Evolutionary conservation across 2,329 filamentous ascomycete genomes (phyloP).

Genomic region (Penicillium sp.): DNA sequence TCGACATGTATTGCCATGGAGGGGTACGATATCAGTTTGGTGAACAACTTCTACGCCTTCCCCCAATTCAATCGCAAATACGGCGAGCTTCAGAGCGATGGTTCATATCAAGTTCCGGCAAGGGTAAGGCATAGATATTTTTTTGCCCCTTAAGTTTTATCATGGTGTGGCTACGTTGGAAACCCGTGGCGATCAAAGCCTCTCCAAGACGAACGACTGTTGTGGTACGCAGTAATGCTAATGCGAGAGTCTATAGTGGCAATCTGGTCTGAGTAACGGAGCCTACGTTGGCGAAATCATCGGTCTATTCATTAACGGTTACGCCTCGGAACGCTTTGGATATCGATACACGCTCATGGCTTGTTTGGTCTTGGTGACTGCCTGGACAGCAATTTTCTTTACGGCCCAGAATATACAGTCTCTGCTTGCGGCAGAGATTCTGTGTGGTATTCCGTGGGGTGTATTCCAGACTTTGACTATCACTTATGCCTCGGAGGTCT

Average conservation of each 20-base stretch:
- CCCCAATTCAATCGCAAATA: slow-evolving; percentile 48
- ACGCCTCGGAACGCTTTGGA: slow-evolving; percentile 56
- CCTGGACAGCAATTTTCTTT: slow-evolving; percentile 57
- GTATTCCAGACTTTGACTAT: slow-evolving; percentile 56
- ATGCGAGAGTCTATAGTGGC: slow-evolving; percentile 41
- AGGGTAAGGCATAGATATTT: slow-evolving; percentile 32
- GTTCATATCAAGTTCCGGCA: slow-evolving; percentile 45
- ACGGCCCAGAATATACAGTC: slow-evolving; percentile 53
- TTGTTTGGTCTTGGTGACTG: slow-evolving; percentile 51
- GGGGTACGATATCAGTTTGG: slow-evolving; percentile 79
- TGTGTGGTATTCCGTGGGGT: slow-evolving; percentile 57
- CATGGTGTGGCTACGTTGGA: neutral
- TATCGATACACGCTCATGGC: slow-evolving; percentile 57
- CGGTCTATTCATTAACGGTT: slow-evolving; percentile 57
- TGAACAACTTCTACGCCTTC: slow-evolving; percentile 75
- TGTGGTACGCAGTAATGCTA: slow-evolving; percentile 11
- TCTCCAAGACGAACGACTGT: neutral
- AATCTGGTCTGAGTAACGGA: slow-evolving; percentile 51
- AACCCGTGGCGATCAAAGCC: neutral
- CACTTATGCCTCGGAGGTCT: slow-evolving; percentile 54
- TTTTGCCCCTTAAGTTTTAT: neutral
- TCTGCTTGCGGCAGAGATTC: slow-evolving; percentile 55
- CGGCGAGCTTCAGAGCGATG: slow-evolving; percentile 37
- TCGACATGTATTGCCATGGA: slow-evolving; percentile 94
- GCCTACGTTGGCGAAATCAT: slow-evolving; percentile 53